Evolutionary conservation across 2,329 filamentous ascomycete species (phyloP).

Genomic region (Penicillium sp.): DNA sequence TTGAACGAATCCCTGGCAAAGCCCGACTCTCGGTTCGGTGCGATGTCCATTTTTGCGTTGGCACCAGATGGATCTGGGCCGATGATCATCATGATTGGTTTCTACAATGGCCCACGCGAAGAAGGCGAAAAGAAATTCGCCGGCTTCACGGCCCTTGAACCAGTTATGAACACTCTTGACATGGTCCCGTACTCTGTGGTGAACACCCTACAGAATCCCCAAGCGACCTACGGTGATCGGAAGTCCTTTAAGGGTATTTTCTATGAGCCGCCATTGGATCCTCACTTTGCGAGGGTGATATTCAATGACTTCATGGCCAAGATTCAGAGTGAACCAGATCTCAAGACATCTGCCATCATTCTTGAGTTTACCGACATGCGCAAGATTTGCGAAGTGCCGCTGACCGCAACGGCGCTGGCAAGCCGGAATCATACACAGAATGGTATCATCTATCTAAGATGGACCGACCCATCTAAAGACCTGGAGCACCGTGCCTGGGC

Average conservation of each 20-base stretch:
- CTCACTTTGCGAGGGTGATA: slow-evolving; percentile 31
- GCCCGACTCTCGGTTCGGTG: slow-evolving; percentile 55
- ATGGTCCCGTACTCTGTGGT: slow-evolving; percentile 44
- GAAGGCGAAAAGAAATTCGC: slow-evolving; percentile 39
- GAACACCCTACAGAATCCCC: slow-evolving; percentile 42
- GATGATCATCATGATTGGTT: slow-evolving; percentile 31
- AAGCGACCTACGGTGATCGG: slow-evolving; percentile 40
- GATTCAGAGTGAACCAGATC: slow-evolving; percentile 28
- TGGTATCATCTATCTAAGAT: slow-evolving; percentile 42
- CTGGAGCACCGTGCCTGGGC: slow-evolving; percentile 40
- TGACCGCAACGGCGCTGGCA: slow-evolving; percentile 45
- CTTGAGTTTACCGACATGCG: slow-evolving; percentile 47
- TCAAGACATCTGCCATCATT: slow-evolving; percentile 32
- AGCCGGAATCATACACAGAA: slow-evolving; percentile 49
- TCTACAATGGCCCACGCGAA: slow-evolving; percentile 40
- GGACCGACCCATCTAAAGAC: slow-evolving; percentile 43
- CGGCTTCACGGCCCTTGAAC: slow-evolving; percentile 38
- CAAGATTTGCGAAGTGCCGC: slow-evolving; percentile 38
- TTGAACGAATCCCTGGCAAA: slow-evolving; percentile 52
- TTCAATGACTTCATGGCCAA: slow-evolving; percentile 32
- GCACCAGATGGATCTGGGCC: slow-evolving; percentile 33
- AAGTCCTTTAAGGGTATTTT: slow-evolving; percentile 47
- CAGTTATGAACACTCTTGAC: slow-evolving; percentile 38
- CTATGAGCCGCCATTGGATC: slow-evolving; percentile 44
- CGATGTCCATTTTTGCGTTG: slow-evolving; percentile 29